Base-by-base conservation (phyloP, 139 green algal genomes). In the Marvania coccoides region DNA sequence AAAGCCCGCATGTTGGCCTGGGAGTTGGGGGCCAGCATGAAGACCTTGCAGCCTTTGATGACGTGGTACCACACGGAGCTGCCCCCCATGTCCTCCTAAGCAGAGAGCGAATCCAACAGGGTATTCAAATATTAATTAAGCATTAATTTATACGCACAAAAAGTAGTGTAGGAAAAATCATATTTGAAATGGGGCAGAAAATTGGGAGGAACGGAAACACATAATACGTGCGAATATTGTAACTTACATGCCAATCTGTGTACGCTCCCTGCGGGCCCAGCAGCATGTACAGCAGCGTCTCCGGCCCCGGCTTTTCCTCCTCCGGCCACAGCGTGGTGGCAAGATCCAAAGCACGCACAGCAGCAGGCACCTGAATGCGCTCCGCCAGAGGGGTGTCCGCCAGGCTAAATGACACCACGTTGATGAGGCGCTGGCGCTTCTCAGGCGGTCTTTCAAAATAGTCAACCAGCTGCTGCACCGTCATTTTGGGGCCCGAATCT, bases 191-290 rank as follows among this genome's bases (percentile, higher is more conserved):
- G n/a, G n/a, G n/a, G n/a, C n/a, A n/a, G n/a, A n/a, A n/a, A n/a
- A n/a, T n/a, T n/a, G n/a, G n/a, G n/a, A n/a, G n/a, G n/a, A n/a
- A n/a, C n/a, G n/a, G n/a, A n/a, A n/a, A n/a, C n/a, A n/a, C n/a
- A n/a, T n/a, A n/a, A n/a, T n/a, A n/a, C n/a, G n/a, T n/a, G n/a
- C n/a, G n/a, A n/a, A n/a, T n/a, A n/a, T n/a, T n/a, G n/a, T n/a
- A n/a, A n/a, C n/a, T n/a, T n/a, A 86, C 51, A 45, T 87, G 81
- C 47, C 69, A 87, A 61, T 87, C 81, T 0, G 81, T 87, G 65
- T 77, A 82, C 10, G 47, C 51, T 3, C 75, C 79, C 7, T 31
- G 46, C 1, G 76, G 75, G 14, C 71, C 72, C 47, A 86, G 62
- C 15, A 87, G 70, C 1, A 42, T 67, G 24, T 86, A 86, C 35